Base-by-base conservation (phyloP, 2,329 filamentous ascomycete genomes). In the Dactylellina sp. region DNA sequence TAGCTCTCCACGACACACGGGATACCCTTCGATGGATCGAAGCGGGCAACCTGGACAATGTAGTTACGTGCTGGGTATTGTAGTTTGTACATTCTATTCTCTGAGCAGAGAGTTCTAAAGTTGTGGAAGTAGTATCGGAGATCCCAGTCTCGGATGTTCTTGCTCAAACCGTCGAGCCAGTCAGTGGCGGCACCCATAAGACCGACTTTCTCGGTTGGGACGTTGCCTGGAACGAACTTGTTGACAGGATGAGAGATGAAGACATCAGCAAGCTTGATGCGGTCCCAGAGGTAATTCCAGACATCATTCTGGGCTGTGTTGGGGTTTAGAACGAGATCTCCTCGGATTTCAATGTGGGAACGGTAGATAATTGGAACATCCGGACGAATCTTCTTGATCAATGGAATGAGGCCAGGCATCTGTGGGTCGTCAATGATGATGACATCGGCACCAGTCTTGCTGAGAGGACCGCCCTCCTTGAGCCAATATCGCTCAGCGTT, bases 131-230 rank as follows among this genome's bases (percentile, higher is more conserved):
- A 94, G 81, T 90, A 92, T 11, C 87, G 86, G 5, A 85, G 84
- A 78, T 92, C 89, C 87, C 89, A 92, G 56, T 86, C 83, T 71
- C 86, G 86, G 80, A 94, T 84, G 22, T 83, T 81, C 81, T 95
- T 95, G 83, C 93, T 95, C 76, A 94, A 81, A 7, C 91, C 91
- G 79, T 95, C 91, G 2, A 93, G 84, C 89, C 91, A 95, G 80
- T 95, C 91, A 0, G 91, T 94, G 0, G 91, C 91, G 9, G 91
- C 91, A 1, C 91, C 91, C 79, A 94, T 83, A 79, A 93, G 93
- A 1, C 87, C 88, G 0, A 94, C 88, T 76, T 86, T 90, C 60
- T 89, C 83, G 0, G 81, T 81, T 1, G 88, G 87, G 3, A 95
- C 89, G 65, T 84, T 88, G 28, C 84, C 81, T 1, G 91, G 91